Evolutionary conservation across 768 basidiomycete genomes (phyloP).

Genomic region (Candolleomyces efflorescens): DNA sequence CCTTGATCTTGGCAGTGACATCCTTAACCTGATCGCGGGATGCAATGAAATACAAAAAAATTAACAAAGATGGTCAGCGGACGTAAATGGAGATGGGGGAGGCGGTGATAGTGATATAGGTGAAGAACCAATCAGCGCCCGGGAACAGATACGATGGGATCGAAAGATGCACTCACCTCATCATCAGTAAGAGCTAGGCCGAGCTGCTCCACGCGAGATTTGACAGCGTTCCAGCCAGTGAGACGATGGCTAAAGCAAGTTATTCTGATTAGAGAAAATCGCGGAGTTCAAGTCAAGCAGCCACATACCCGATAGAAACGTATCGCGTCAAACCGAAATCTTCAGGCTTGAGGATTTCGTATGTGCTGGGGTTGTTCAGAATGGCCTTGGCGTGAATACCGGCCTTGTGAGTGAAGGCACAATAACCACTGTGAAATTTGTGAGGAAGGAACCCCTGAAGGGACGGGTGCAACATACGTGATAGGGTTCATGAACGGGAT

Average conservation of each 20-base stretch:
- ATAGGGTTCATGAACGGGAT: slow-evolving; percentile 97
- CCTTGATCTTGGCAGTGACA: slow-evolving; percentile 98
- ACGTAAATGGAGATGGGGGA: slow-evolving; percentile 2
- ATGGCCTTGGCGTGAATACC: slow-evolving; percentile 99
- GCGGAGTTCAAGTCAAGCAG: not conserved
- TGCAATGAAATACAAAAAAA: too few species aligned
- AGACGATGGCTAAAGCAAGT: slow-evolving; percentile 66
- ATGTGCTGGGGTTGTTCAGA: slow-evolving; percentile 92
- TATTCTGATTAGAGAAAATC: not conserved
- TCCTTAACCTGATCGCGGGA: slow-evolving; percentile 74
- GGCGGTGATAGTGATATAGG: not conserved
- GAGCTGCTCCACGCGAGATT: slow-evolving; percentile 97
- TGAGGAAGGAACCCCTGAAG: not conserved
- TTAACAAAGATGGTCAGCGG: not conserved
- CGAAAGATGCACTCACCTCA: slow-evolving; percentile 46
- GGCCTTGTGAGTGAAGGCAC: slow-evolving; percentile 99
- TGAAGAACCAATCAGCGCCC: not conserved
- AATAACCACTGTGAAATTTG: slow-evolving; percentile 74
- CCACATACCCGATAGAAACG: slow-evolving; percentile 85
- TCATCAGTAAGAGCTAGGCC: slow-evolving; percentile 87
- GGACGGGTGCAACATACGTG: slow-evolving; percentile 47
- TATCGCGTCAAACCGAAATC: slow-evolving; percentile 98
- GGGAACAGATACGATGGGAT: not conserved
- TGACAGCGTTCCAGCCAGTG: slow-evolving; percentile 99
- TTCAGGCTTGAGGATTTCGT: slow-evolving; percentile 98